Conservation (phyloP, 306 rosid genomes). For the Quercus aquifolioides region DNA sequence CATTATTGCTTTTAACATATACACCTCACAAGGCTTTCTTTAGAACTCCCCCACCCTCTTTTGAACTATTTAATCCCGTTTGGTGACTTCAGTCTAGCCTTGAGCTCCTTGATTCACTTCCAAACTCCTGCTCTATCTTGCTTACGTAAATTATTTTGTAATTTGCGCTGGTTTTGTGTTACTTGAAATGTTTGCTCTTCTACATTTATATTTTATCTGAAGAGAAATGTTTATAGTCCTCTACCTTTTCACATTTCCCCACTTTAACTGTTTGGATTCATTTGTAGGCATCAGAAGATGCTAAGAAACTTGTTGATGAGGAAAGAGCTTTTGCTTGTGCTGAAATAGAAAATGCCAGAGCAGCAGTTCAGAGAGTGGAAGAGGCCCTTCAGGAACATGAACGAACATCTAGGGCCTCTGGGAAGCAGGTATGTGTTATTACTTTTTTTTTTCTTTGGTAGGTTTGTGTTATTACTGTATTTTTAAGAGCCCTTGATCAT, state of each 20-base stretch:
- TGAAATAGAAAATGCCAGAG: conserved; percentile 90
- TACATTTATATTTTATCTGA: too few species aligned
- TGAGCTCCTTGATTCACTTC: too few species aligned
- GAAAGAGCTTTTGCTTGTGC: conserved; percentile 95
- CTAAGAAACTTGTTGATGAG: conserved; percentile 78
- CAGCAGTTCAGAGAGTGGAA: conserved; percentile 91
- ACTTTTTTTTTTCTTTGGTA: conserved; percentile 24
- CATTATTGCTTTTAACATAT: too few species aligned
- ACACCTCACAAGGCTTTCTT: too few species aligned
- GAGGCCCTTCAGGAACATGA: conserved; percentile 85
- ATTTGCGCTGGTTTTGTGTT: too few species aligned
- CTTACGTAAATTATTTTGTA: too few species aligned
- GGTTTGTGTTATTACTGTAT: conserved; percentile 39
- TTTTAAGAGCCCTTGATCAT: background rate
- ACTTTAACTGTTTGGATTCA: conserved; percentile 22
- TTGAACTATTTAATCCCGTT: too few species aligned
- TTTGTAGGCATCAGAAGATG: conserved; percentile 90
- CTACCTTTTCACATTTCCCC: conserved; percentile 1
- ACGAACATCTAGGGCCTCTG: conserved; percentile 56
- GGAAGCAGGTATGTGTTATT: conserved; percentile 64
- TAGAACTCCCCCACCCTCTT: too few species aligned
- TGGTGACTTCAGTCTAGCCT: too few species aligned
- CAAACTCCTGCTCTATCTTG: too few species aligned
- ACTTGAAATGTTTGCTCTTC: too few species aligned
- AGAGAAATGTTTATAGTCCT: background rate